Conservation (phyloP, 495 filamentous ascomycete species). For the Aspergillus biplanus region DNA sequence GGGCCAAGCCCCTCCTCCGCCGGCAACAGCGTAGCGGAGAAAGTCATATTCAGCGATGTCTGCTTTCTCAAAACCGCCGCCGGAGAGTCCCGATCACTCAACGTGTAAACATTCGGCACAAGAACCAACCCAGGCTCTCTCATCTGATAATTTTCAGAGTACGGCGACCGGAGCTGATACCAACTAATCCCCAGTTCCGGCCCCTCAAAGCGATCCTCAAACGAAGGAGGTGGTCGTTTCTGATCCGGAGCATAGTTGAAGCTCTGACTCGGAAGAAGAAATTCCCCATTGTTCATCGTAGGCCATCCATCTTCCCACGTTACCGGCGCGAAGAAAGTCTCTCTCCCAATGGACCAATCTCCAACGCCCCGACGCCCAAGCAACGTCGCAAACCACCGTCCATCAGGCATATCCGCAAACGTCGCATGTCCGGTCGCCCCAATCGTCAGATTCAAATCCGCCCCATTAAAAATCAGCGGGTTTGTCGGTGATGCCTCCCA, state of each 20-base stretch:
- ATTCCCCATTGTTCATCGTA: not conserved
- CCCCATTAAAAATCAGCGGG: constrained; percentile 6
- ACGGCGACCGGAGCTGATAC: constrained; percentile 6
- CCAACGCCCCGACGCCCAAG: constrained; percentile 3
- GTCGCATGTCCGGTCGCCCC: constrained; percentile 4
- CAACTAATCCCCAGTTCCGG: not conserved
- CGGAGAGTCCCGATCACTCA: constrained; percentile 5
- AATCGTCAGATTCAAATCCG: constrained; percentile 1
- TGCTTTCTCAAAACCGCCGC: constrained; percentile 5
- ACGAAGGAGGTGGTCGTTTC: not conserved
- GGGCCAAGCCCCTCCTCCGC: not conserved
- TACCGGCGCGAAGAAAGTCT: not conserved
- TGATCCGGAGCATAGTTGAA: not conserved
- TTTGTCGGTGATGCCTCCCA: not conserved
- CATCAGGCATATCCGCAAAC: not conserved
- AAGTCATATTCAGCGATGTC: constrained; percentile 9
- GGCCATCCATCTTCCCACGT: constrained; percentile 9
- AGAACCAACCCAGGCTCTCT: not conserved
- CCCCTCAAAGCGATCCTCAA: not conserved
- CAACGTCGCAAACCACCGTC: not conserved
- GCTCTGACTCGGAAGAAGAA: not conserved
- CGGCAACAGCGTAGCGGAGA: not conserved
- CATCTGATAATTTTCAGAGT: not conserved
- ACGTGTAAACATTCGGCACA: not conserved
- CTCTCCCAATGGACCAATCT: not conserved